These are phyloP conservation scores for Colletotrichum sp. DNA, from an alignment of 2,329 filamentous ascomycete genomes.

Conservation along the genomic window DNA sequence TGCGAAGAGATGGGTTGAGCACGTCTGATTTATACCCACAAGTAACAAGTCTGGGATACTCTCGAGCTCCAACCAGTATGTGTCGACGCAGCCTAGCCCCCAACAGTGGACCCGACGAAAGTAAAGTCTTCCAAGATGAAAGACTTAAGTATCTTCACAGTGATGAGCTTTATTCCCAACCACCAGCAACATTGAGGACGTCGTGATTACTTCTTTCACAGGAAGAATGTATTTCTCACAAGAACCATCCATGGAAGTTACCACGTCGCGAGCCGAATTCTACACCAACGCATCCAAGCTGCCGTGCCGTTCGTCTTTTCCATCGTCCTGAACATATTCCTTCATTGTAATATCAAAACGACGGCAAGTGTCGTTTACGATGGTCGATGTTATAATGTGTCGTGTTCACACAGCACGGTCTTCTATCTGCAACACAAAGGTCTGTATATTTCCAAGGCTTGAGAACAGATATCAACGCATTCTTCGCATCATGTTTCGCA, in stretches of 20 bases:
- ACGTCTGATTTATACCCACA: background rate
- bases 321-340: accelerated
- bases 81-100: accelerated
- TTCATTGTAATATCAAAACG: background rate
- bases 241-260: background rate
- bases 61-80: accelerated
- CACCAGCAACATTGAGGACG: too few species aligned
- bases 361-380: background rate
- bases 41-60: background rate
- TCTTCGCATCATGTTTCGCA: background rate
- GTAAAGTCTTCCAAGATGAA: background rate
- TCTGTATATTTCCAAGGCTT: background rate
- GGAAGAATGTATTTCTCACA: background rate
- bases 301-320: background rate
- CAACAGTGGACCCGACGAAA: background rate
- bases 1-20: background rate
- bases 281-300: background rate
- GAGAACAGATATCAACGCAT: too few species aligned
- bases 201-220: too few species aligned
- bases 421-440: background rate
- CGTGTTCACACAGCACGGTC: background rate
- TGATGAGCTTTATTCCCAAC: background rate
- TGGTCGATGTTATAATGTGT: background rate
- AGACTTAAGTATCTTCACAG: background rate
- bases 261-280: background rate